Evolutionary conservation across 225 moss, liverwort and hornwort species (phyloP).

Genomic region (Pleurozium schreberi): DNA sequence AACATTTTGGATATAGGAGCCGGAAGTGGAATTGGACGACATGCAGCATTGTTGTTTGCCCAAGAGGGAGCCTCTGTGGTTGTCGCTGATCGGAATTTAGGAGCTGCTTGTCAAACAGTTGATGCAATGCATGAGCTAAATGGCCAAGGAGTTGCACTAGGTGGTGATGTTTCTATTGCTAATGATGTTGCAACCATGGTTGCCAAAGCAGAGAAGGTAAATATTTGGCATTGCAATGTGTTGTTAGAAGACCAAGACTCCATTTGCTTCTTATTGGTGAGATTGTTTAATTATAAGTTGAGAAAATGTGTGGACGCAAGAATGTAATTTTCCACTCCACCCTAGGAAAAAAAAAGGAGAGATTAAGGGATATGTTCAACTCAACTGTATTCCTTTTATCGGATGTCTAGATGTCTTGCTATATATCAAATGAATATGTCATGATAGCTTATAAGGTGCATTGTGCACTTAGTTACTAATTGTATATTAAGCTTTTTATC

Average conservation of each 20-base stretch:
- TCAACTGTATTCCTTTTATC: too few species aligned
- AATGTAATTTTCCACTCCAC: neutral
- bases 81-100: slow-evolving; percentile 64
- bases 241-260: neutral
- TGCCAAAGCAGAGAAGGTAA: slow-evolving; percentile 70
- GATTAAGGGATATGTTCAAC: neutral
- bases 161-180: slow-evolving; percentile 78
- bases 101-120: slow-evolving; percentile 83
- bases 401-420: neutral
- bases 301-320: neutral
- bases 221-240: neutral
- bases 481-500: neutral
- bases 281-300: neutral
- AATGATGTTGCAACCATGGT: slow-evolving; percentile 81
- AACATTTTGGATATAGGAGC: slow-evolving; percentile 46
- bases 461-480: neutral
- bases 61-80: slow-evolving; percentile 92
- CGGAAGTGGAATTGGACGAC: slow-evolving; percentile 91
- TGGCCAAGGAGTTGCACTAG: slow-evolving; percentile 78
- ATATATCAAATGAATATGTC: neutral
- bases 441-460: neutral
- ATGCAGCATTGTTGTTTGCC: slow-evolving; percentile 85
- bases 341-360: neutral
- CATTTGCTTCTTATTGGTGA: neutral
- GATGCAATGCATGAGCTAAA: slow-evolving; percentile 88